Conservation (phyloP, 768 basidiomycete species). For the Hemileccinum impolitum region DNA sequence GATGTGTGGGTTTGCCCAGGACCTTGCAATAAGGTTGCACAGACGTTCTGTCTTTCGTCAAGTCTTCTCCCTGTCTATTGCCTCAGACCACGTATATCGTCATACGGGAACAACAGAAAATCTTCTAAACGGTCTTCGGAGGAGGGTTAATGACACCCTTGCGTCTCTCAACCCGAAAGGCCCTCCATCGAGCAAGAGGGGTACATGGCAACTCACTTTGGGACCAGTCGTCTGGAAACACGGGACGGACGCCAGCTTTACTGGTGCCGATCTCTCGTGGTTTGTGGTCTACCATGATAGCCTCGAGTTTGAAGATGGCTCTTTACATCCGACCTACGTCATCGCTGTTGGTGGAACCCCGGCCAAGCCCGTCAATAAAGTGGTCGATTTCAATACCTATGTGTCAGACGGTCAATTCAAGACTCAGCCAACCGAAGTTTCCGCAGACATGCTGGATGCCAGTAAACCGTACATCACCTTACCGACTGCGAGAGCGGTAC, state of each 20-base stretch:
- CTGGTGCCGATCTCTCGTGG: conserved; percentile 7
- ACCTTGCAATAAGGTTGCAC: conserved; percentile 14
- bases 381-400: conserved; percentile 6
- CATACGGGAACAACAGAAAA: background rate
- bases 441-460: background rate
- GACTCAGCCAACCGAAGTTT: background rate
- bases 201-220: conserved; percentile 5
- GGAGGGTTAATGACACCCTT: background rate
- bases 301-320: conserved; percentile 6
- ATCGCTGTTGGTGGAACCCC: conserved; percentile 4
- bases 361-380: background rate
- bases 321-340: conserved; percentile 6
- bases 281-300: conserved; percentile 5
- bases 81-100: background rate
- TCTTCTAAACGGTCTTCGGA: background rate
- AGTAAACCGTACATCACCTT: background rate
- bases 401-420: background rate
- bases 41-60: conserved; percentile 3
- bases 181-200: background rate
- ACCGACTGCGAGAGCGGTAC: background rate
- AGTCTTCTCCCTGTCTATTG: conserved; percentile 6
- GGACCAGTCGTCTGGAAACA: conserved; percentile 10
- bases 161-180: background rate
- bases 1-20: conserved; percentile 12
- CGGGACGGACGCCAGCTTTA: background rate